Conservation (phyloP, 257 asterid genomes). For the Solanum chilense region DNA sequence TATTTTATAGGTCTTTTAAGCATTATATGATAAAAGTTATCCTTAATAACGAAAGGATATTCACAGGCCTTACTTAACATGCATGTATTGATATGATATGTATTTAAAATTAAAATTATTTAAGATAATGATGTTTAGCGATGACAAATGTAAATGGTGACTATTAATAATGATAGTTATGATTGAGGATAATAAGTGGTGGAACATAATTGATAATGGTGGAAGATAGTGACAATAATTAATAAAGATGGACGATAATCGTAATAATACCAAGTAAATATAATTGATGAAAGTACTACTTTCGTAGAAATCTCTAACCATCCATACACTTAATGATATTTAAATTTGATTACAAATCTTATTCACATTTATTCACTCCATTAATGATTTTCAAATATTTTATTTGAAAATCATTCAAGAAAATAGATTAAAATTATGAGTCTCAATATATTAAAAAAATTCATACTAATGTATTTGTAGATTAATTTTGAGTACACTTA, state of each 20-base stretch:
- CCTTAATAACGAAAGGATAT: neutral
- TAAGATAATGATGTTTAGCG: neutral
- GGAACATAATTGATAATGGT: neutral
- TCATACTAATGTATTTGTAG: too few species aligned
- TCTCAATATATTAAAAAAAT: too few species aligned
- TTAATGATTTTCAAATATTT: too few species aligned
- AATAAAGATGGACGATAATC: accelerated
- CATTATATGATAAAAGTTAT: neutral
- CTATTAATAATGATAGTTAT: too few species aligned
- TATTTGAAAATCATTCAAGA: too few species aligned
- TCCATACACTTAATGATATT: too few species aligned
- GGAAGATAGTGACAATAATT: accelerated
- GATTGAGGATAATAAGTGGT: neutral
- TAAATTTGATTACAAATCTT: too few species aligned
- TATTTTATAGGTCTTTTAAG: neutral
- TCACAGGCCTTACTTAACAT: neutral
- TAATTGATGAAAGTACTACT: too few species aligned
- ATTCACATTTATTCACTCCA: neutral
- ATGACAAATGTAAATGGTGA: neutral
- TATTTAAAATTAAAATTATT: too few species aligned
- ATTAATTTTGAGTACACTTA: too few species aligned
- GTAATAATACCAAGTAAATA: neutral
- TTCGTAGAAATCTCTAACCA: too few species aligned
- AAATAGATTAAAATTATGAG: too few species aligned
- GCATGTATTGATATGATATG: neutral